A percentile compares a stretch with the other conserved stretches of the same genome.
These are phyloP conservation scores for Exophiala mesophila DNA, from an alignment of 2,329 filamentous ascomycete species.

Conservation along the genomic window DNA sequence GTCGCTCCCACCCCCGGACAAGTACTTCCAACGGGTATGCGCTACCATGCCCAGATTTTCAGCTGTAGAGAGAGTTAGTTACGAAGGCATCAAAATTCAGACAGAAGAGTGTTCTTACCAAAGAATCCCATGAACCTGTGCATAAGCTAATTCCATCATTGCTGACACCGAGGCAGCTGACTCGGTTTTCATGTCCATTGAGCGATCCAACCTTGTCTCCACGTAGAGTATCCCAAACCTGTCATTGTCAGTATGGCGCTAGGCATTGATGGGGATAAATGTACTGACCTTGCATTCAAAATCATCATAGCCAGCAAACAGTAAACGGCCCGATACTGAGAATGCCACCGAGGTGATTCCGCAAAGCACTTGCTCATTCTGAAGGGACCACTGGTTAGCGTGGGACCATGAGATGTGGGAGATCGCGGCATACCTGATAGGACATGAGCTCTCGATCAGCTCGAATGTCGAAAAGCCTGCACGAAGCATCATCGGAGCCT, in stretches of 20 bases:
- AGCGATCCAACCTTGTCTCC: conserved; percentile 96
- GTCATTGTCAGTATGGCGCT: conserved; percentile 26
- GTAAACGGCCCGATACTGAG: conserved; percentile 87
- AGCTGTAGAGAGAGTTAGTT: conserved; percentile 53
- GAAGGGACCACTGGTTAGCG: conserved; percentile 18
- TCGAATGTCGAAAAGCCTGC: conserved; percentile 94
- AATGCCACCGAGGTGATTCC: conserved; percentile 98
- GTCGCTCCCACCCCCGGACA: too few species aligned
- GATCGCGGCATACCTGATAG: conserved; percentile 53
- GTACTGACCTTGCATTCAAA: conserved; percentile 95
- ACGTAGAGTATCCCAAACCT: conserved; percentile 98
- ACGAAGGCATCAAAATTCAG: neutral
- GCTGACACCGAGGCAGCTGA: conserved; percentile 97
- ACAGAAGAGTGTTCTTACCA: conserved; percentile 60
- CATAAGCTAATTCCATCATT: conserved; percentile 99
- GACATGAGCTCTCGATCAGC: conserved; percentile 75
- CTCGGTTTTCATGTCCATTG: conserved; percentile 95
- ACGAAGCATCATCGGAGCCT: conserved; percentile 94
- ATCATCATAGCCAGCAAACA: conserved; percentile 97
- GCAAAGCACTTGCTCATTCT: conserved; percentile 96
- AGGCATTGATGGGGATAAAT: neutral
- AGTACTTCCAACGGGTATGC: neutral
- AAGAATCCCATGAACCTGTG: conserved; percentile 98
- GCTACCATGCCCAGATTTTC: conserved; percentile 80
- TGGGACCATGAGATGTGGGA: neutral